Evolutionary conservation across 1,284 basidiomycete genomes (phyloP).

Genomic region (Tausonia pullulans): DNA sequence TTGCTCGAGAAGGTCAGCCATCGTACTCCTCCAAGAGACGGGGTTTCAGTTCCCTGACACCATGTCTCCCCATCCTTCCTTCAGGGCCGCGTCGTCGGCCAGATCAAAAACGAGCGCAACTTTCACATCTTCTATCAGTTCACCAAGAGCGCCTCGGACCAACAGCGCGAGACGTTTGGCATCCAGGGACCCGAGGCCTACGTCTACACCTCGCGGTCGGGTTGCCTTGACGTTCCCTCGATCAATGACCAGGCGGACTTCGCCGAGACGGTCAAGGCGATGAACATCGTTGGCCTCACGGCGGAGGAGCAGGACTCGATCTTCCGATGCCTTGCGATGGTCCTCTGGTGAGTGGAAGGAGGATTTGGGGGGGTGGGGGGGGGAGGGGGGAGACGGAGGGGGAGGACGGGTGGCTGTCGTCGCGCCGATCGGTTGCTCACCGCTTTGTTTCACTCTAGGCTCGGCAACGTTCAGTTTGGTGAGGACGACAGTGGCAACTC

Average conservation of each 20-base stretch:
- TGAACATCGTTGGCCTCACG: conserved; percentile 82
- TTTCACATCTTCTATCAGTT: conserved; percentile 99
- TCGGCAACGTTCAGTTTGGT: conserved; percentile 85
- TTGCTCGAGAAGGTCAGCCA: conserved; percentile 69
- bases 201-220: conserved; percentile 81
- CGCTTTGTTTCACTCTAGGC: conserved; percentile 19
- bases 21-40: not conserved
- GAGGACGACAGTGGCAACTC: conserved; percentile 89
- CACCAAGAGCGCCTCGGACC: conserved; percentile 83
- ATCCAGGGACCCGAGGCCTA: conserved; percentile 96
- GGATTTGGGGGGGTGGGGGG: too few species aligned
- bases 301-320: conserved; percentile 82
- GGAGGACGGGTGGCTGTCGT: not conserved
- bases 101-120: conserved; percentile 91
- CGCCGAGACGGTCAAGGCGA: conserved; percentile 80
- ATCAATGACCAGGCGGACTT: conserved; percentile 88
- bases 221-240: conserved; percentile 81
- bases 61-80: not conserved
- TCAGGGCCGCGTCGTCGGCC: conserved; percentile 84
- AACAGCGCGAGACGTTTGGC: conserved; percentile 86
- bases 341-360: conserved; percentile 55
- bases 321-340: conserved; percentile 79
- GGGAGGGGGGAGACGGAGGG: too few species aligned
- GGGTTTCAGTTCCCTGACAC: not conserved
- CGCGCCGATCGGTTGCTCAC: not conserved